These are phyloP conservation scores for Arctium minus DNA, from an alignment of 129 eudicot genomes.

Conservation along the genomic window DNA sequence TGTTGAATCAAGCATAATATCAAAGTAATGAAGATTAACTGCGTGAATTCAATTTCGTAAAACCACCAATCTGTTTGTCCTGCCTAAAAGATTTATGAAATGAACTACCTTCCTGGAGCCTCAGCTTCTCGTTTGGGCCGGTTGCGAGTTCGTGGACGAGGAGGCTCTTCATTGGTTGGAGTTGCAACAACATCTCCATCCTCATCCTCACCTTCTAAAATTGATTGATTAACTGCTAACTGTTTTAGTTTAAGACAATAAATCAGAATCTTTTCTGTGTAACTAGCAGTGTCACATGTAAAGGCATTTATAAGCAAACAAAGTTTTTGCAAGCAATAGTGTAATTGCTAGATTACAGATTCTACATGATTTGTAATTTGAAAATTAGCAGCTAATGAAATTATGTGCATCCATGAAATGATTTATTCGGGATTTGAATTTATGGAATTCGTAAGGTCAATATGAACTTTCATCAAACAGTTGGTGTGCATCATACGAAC, in stretches of 20 bases:
- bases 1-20: slow-evolving; percentile 19
- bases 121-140: slow-evolving; percentile 87
- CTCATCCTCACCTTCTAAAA: slow-evolving; percentile 60
- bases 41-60: background rate
- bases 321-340: background rate
- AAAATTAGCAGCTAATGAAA: background rate
- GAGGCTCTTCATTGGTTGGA: slow-evolving; percentile 41
- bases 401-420: background rate
- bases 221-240: slow-evolving; percentile 70
- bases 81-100: slow-evolving; percentile 1
- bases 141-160: slow-evolving; percentile 62
- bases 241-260: slow-evolving; percentile 19
- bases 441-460: background rate
- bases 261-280: background rate
- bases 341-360: background rate
- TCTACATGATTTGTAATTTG: background rate
- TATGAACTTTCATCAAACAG: slow-evolving; percentile 2
- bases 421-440: background rate
- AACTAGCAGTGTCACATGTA: background rate
- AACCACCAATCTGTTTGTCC: slow-evolving; percentile 1
- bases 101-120: slow-evolving; percentile 31
- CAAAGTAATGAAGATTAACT: background rate
- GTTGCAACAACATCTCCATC: slow-evolving; percentile 24
- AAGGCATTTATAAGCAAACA: background rate
- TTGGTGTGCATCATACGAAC: background rate